Evolutionary conservation across 768 basidiomycete genomes (phyloP), one percentile per base, ranked within the genome.

Genomic region (Macrocybe gigantea): DNA sequence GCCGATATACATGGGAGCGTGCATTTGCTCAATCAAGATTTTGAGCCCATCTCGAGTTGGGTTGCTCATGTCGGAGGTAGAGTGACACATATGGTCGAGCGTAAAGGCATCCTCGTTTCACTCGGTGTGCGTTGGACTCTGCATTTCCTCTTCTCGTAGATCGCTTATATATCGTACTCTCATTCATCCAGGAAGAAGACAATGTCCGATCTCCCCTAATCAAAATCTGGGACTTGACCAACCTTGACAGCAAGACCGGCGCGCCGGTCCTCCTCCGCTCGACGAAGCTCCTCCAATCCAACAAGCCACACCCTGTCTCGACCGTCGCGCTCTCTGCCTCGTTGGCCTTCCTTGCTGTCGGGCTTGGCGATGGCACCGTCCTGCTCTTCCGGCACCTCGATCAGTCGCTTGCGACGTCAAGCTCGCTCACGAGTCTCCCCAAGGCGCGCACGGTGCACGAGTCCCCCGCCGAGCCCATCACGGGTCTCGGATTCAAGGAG

Each of bases 361-460:
- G 94, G 10, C 78, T 98, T n/a, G 93, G 84, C 5, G 94, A 97
- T 59, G 96, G 96, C 22, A 89, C 89, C 0, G 94, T 96, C 11
- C 74, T 98, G 7, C 73, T 96, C 11, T 95, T 91, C 62, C 82
- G 91, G 6, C 91, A 97, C 59, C 72, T 97, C 13, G 86, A 94
- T 62, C 93, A 97, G 61, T 93, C 93, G 1, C 72, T 95, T 33
- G 77, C 84, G 2, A 80, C 88, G 40, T 80, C 83, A 8, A 66
- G 74, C 12, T 76, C 86, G 5, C 69, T 92, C 8, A 83, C 84
- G 9, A 65, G 83, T 5, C 67, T 97, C n/a, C 93, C 93, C 0
- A 97, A 96, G 68, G 78, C 86, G 7, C 82, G 88, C 15, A 75
- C 83, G 0, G 71, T 98, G 2, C 89, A 92, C 58, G 92, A 97